Base-by-base conservation (phyloP, 2,329 filamentous ascomycete genomes). In the Raffaelea ambrosiae region DNA sequence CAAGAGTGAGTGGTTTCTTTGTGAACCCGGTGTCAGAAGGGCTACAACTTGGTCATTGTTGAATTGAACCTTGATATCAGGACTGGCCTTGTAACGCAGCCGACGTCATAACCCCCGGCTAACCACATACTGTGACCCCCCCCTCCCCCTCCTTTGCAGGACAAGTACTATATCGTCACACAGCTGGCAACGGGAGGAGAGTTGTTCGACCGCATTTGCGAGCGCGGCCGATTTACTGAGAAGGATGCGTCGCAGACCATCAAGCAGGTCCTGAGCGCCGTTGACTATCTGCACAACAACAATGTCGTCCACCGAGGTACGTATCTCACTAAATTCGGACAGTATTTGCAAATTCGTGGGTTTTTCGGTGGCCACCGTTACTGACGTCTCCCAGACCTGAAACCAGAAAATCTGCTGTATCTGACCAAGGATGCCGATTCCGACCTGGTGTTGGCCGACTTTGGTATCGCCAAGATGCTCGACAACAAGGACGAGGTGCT, bases 141-240 rank as follows among this genome's bases (percentile, higher is more conserved):
- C 16, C 13, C 20, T 18, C 13, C 13, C 4, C 22, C 4, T n/a
- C 7, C 16, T 14, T 10, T 10, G 26, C 58, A 95, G 89, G 93
- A 98, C 74, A 98, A 98, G 73, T 98, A 95, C 72, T 98, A 98
- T 67, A 97, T 98, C 58, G 90, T 98, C 58, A 98, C 93, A 29
- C 86, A 98, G 67, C 76, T 98, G 48, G 93, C 93, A 39, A 95
- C 88, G 0, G 93, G 93, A 56, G 93, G 93, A 64, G 93, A 98
- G 70, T 72, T 98, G 54, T 98, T 98, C 66, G 93, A 98, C 62
- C 84, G 94, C 48, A 98, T 98, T 59, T 98, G 93, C 70, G 90
- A 97, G 62, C 87, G 94, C 67, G 94, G 93, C 59, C 95, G 88
- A 64, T 98, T 97, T 70, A 98, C 93, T 14, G 93, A 98, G 66